Evolutionary conservation across 768 basidiomycete genomes (phyloP).

Genomic region (Gymnopilus junonius): DNA sequence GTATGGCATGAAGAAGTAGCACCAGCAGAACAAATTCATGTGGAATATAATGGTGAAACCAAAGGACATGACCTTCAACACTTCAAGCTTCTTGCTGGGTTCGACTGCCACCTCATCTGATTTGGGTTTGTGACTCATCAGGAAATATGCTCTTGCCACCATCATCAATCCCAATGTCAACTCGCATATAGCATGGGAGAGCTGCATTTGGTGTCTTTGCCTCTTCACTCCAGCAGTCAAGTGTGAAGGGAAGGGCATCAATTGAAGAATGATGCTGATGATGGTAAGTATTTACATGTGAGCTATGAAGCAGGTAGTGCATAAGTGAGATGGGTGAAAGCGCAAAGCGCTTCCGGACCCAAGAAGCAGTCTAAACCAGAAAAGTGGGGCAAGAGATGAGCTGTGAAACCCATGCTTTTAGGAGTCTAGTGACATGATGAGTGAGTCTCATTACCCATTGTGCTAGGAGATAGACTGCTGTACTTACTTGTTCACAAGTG

Average conservation of each 20-base stretch:
- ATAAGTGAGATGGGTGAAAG: not conserved
- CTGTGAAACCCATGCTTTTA: conserved; percentile 8
- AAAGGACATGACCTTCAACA: too few species aligned
- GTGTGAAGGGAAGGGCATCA: not conserved
- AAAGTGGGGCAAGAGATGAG: conserved; percentile 4
- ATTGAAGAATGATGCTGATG: not conserved
- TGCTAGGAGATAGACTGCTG: conserved; percentile 7
- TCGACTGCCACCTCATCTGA: too few species aligned
- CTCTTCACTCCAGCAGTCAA: not conserved
- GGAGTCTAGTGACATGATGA: conserved; percentile 12
- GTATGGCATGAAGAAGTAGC: too few species aligned
- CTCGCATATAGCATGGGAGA: too few species aligned
- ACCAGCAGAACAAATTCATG: too few species aligned
- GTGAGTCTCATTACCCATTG: conserved; percentile 12
- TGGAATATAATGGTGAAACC: too few species aligned
- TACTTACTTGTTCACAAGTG: not conserved
- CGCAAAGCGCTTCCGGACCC: not conserved
- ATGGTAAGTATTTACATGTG: not conserved
- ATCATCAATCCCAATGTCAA: too few species aligned
- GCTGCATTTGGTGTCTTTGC: too few species aligned
- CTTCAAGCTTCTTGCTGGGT: too few species aligned
- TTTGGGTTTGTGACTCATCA: too few species aligned
- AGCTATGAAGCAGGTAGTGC: not conserved
- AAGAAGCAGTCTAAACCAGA: not conserved
- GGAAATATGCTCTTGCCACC: too few species aligned